A percentile compares a stretch with the other conserved stretches of the same genome.
These are phyloP conservation scores for Phytophthora sojae DNA, from an alignment of 352 stramenopile genomes.

Conservation along the genomic window DNA sequence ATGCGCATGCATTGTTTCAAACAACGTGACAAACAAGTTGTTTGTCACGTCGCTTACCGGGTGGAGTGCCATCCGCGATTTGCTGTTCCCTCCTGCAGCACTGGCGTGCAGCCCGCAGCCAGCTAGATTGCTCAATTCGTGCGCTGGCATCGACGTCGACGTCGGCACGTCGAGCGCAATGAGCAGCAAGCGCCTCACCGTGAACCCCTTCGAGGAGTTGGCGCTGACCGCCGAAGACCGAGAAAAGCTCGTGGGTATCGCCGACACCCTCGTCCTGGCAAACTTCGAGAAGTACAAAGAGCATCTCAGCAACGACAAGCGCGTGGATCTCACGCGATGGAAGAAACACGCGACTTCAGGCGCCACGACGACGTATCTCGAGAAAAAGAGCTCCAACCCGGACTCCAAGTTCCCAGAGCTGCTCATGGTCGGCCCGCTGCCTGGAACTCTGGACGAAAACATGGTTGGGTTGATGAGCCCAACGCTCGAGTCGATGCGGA, in stretches of 20 bases:
- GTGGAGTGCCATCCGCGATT: neutral
- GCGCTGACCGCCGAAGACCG: constrained; percentile 11
- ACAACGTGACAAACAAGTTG: no score
- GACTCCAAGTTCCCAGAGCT: constrained; percentile 34
- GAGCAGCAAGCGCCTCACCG: constrained; percentile 24
- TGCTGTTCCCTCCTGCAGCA: neutral
- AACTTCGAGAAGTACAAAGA: constrained; percentile 40
- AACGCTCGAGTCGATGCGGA: constrained; percentile 43
- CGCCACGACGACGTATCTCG: constrained; percentile 29
- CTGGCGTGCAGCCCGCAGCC: neutral
- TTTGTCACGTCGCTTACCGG: neutral
- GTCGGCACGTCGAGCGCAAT: neutral
- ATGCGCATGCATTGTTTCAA: no score
- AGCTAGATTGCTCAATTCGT: neutral
- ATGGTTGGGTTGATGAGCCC: constrained; percentile 51
- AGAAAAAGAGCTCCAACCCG: constrained; percentile 27
- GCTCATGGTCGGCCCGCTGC: constrained; percentile 39
- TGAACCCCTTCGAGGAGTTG: constrained; percentile 38
- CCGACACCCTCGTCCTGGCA: constrained; percentile 19
- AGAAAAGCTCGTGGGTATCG: constrained; percentile 25
- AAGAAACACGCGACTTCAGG: constrained; percentile 28
- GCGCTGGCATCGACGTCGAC: neutral
- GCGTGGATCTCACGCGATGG: constrained; percentile 27
- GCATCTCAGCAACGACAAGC: constrained; percentile 31
- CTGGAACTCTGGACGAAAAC: constrained; percentile 43